phyloP scores from a whole-genome alignment of 208 protist species.

The Zelonia costaricensis region DNA sequence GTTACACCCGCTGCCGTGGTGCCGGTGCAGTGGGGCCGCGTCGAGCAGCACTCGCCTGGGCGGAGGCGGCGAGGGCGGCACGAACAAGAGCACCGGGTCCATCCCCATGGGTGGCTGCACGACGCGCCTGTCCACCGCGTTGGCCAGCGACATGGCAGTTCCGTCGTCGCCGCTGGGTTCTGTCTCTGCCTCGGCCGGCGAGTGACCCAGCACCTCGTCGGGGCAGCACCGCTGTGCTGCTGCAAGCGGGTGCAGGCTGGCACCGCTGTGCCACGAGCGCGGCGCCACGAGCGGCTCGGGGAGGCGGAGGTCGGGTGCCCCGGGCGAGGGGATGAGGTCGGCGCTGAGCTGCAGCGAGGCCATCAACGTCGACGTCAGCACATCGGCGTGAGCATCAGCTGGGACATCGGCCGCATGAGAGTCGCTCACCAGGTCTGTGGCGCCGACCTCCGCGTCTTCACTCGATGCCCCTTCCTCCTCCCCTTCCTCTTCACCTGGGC shows the following conservation, averaged over 20 bases:
- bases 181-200: background rate
- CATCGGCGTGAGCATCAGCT: background rate
- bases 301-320: background rate
- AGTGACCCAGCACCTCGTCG: slow-evolving; percentile 5
- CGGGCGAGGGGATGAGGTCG: slow-evolving; percentile 24
- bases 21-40: no score
- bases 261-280: background rate
- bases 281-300: background rate
- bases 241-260: background rate
- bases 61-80: no score
- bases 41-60: no score
- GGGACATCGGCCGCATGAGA: background rate
- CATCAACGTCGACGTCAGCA: background rate
- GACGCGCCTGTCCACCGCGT: background rate
- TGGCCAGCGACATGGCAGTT: no score
- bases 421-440: no score
- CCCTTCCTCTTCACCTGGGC: background rate
- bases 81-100: no score
- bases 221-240: background rate
- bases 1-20: no score
- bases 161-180: background rate
- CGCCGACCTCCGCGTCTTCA: background rate
- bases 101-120: no score
- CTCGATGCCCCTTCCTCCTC: background rate
- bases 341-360: slow-evolving; percentile 8